Base-by-base conservation (phyloP, 1,139 yeast genomes). In the Arxiozyma bovina region DNA sequence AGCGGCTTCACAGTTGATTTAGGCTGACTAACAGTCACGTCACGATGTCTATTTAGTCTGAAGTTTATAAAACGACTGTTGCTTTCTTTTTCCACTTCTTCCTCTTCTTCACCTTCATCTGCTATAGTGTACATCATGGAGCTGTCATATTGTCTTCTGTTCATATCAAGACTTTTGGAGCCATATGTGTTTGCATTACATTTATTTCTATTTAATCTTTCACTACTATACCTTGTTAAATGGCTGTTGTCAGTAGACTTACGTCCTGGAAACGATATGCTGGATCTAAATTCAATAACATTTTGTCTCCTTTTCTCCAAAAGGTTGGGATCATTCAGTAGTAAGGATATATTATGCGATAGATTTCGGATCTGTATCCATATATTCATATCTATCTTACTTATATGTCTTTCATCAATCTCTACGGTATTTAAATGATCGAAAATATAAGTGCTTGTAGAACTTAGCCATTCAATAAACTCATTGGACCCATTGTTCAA, bases 191-290 rank as follows among this genome's bases (percentile, higher is more conserved):
- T 25, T 41, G 20, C n/a, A 42, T 48, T 44, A 23, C 44, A 17
- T 12, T 27, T 50, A 25, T 50, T 45, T 15, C 46, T 25, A 6
- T 48, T 52, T 8, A 15, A 18, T 44, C 53, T 43, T 17, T 40
- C 53, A 27, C 15, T 41, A 30, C 53, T 46, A 25, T 23, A 51
- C 12, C 50, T 42, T 50, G 52, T 56, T 30, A 67, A 50, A 56
- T 67, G 70, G 45, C 68, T 64, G 50, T 64, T 64, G 52, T 67
- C 70, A 3, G 70, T 66, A 12, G 69, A 66, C 54, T 67, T 67
- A 50, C 70, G 60, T 4, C 71, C 71, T 6, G 71, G 71, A 1
- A 69, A 64, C 3, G 70, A 66, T 20, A 68, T 62, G 54, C 71
- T 68, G 6, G 70, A 64, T 44, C 70, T 53, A 52, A 68, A 66